Percentiles rank a stretch among this genome's conserved stretches.
Evolutionary conservation across 2,329 filamentous ascomycete species (phyloP).

Genomic region (Herpomyces periplanetae): DNA sequence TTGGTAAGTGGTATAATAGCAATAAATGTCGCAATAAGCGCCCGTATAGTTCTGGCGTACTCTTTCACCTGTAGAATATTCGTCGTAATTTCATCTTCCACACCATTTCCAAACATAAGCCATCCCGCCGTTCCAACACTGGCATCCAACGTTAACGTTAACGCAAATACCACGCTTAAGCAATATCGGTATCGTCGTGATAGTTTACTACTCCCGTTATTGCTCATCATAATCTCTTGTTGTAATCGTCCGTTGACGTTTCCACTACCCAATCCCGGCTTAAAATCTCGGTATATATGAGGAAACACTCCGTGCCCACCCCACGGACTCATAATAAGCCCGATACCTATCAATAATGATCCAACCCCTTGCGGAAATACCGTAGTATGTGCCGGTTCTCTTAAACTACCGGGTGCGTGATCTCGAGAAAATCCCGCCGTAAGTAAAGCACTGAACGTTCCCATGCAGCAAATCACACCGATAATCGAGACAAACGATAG

Average conservation of each 20-base stretch:
- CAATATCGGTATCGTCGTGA: no score
- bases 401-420: conserved; percentile 36
- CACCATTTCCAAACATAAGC: conserved; percentile 75
- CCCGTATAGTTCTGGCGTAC: conserved; percentile 31
- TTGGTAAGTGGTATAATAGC: conserved; percentile 82
- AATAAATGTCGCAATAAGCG: conserved; percentile 49
- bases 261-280: no score
- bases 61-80: conserved; percentile 38
- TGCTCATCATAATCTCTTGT: no score
- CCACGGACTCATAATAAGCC: conserved; percentile 51
- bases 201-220: no score
- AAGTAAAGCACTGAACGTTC: conserved; percentile 44
- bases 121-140: no score
- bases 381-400: conserved; percentile 36
- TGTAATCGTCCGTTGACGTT: no score
- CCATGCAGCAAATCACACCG: conserved; percentile 60
- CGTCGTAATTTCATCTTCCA: conserved; percentile 54
- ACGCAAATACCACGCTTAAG: no score
- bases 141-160: no score
- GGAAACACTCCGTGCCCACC: conserved; percentile 38
- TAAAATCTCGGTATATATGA: conserved; percentile 41
- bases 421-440: conserved; percentile 56
- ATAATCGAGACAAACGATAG: conserved; percentile 67
- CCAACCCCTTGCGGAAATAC: conserved; percentile 55
- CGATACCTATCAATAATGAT: conserved; percentile 52